phyloP scores from a whole-genome alignment of 2,329 filamentous ascomycete species.

The Trichoderma endophyticum region DNA sequence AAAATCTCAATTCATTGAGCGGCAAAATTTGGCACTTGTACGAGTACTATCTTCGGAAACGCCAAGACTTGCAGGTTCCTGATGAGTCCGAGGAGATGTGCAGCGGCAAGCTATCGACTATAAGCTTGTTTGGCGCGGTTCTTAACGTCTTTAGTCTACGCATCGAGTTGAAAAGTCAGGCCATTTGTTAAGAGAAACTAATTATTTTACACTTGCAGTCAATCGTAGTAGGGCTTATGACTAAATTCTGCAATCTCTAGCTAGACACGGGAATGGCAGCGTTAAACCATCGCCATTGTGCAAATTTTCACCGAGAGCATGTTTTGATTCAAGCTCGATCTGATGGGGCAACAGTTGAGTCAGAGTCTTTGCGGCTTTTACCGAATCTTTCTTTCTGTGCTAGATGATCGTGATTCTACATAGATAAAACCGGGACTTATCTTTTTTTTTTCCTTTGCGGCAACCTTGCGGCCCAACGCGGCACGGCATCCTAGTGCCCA shows the following conservation, averaged over 20 bases:
- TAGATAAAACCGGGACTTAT: neutral
- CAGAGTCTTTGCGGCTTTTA: neutral
- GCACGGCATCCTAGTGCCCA: neutral
- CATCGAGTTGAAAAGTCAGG: neutral
- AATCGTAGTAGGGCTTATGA: neutral
- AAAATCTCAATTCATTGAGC: neutral
- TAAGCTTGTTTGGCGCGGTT: neutral
- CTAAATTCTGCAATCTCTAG: neutral
- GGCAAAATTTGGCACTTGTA: neutral
- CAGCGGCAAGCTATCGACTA: neutral
- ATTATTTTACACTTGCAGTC: neutral
- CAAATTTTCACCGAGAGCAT: neutral
- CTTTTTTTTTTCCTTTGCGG: neutral
- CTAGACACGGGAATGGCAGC: neutral
- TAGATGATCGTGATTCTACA: neutral
- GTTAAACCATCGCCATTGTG: neutral
- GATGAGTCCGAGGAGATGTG: neutral
- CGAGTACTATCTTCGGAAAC: neutral
- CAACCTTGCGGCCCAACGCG: conserved; percentile 4
- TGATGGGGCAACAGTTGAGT: neutral
- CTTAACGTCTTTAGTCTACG: neutral
- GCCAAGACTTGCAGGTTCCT: neutral
- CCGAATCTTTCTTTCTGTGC: neutral
- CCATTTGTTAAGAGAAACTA: neutral
- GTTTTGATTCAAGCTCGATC: neutral